Base-by-base conservation (phyloP, 805 yeast genomes). In the Nakazawaea wickerhamii region DNA sequence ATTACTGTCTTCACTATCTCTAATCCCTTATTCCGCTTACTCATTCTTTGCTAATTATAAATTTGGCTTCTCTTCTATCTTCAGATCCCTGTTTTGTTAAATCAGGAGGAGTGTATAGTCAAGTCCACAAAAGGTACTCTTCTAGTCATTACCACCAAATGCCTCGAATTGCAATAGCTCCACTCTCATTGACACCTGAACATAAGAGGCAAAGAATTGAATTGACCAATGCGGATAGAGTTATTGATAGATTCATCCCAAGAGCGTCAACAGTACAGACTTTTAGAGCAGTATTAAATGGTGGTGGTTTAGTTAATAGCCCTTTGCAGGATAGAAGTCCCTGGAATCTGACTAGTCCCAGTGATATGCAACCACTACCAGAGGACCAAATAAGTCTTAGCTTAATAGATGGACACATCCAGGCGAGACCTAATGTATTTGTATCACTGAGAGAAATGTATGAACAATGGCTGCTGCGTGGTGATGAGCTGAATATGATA, bases 221-320 rank as follows among this genome's bases (percentile, higher is more conserved):
- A 19, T 30, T 35, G 7, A 27, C 40, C 4, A 28, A 22, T 36
- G 28, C 39, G 15, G 38, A 35, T 27, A 17, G 39, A 13, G 44
- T 53, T 5, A 51, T 56, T 50, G 73, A 68, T 47, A 55, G 73
- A 39, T 68, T 58, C 46, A 68, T 69, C 17, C 73, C 73, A 3
- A 51, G 56, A 4, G 41, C 38, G 11, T 51, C 65, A 8, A 65
- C 64, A 1, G 58, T 48, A 11, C 51, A 47, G 13, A 58, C 57
- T 1, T 60, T 54, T 44, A 52, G 50, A 30, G 51, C 62, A 1
- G 47, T 50, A 3, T 48, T 20, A n/a, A 26, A 14, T 34, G 28
- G n/a, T 4, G 33, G 15, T 9, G 14, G 33, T 18, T 30, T 30
- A 30, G 13, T 30, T 4, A 30, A 15, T n/a, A n/a, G n/a, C n/a